Conservation (phyloP, 305 asterid genomes). For the Solanum aculeatissimum region DNA sequence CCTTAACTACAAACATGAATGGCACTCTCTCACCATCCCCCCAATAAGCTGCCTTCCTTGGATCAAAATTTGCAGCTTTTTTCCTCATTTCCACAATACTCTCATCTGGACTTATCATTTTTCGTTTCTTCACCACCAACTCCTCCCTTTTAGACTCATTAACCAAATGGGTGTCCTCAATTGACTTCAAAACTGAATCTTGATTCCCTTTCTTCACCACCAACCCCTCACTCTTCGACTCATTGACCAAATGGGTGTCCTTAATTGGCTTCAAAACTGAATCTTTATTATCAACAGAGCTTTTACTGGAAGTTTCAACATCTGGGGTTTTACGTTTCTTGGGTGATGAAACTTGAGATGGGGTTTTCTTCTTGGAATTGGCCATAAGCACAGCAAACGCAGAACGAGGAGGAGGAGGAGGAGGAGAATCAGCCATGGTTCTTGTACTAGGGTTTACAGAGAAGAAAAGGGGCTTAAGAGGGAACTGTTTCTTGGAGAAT, state of each 20-base stretch:
- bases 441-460: slow-evolving; percentile 5
- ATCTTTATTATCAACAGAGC: not conserved
- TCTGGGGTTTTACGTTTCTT: slow-evolving; percentile 37
- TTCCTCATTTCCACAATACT: slow-evolving; percentile 38
- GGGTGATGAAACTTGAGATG: slow-evolving; percentile 24
- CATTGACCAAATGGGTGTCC: not conserved
- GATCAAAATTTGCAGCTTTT: slow-evolving; percentile 29
- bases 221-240: not conserved
- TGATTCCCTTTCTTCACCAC: slow-evolving; percentile 13
- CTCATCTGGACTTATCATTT: slow-evolving; percentile 15
- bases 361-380: slow-evolving; percentile 11
- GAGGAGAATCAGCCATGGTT: slow-evolving; percentile 10
- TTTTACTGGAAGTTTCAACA: slow-evolving; percentile 18
- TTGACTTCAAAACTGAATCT: not conserved
- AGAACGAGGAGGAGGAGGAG: slow-evolving; percentile 2
- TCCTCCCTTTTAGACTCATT: not conserved
- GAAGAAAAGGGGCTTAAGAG: not conserved
- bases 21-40: slow-evolving; percentile 71
- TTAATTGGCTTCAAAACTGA: not conserved
- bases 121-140: slow-evolving; percentile 13
- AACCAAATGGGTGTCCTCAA: not conserved
- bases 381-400: slow-evolving; percentile 32
- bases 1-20: slow-evolving; percentile 83
- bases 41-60: slow-evolving; percentile 80
- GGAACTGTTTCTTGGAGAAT: not conserved